phyloP scores from a whole-genome alignment of 176 grass and related monocot genomes.

The Metroxylon sagu region DNA sequence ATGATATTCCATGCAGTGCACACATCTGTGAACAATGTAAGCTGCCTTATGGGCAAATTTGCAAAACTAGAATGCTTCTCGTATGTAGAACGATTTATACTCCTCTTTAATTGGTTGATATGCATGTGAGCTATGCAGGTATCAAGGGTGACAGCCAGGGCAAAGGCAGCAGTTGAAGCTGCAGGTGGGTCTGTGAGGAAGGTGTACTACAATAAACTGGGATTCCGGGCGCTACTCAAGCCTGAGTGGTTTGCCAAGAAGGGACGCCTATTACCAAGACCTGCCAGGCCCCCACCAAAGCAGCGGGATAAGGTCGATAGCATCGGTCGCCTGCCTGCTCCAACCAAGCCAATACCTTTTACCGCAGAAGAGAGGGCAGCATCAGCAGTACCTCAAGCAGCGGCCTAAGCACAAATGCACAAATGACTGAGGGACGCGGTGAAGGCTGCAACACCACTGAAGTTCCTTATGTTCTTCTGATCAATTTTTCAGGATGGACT shows the following conservation, averaged over 20 bases:
- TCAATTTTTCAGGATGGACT: no score
- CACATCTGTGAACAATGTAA: no score
- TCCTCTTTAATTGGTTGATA: no score
- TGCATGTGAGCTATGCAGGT: slow-evolving; percentile 12
- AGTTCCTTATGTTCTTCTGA: no score
- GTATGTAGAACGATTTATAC: no score
- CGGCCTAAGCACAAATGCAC: not conserved
- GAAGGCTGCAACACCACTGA: no score
- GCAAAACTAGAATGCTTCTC: no score
- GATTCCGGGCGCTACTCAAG: slow-evolving; percentile 76
- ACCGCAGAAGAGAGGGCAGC: slow-evolving; percentile 41
- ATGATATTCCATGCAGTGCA: no score
- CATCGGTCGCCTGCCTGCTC: slow-evolving; percentile 72
- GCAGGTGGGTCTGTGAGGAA: slow-evolving; percentile 72
- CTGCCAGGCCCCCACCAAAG: slow-evolving; percentile 81
- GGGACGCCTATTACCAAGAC: slow-evolving; percentile 64
- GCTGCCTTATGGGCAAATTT: no score
- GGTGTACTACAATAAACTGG: slow-evolving; percentile 92
- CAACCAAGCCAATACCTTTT: slow-evolving; percentile 71
- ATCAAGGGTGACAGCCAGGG: slow-evolving; percentile 58
- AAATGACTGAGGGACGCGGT: no score
- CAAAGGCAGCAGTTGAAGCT: slow-evolving; percentile 74
- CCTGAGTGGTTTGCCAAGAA: slow-evolving; percentile 95
- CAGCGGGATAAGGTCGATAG: slow-evolving; percentile 71
- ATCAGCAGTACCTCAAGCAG: slow-evolving; percentile 25